Percentiles rank a stretch among this genome's conserved stretches.
phyloP scores from a whole-genome alignment of 2,329 filamentous ascomycete genomes.

The Didymella keratinophila region DNA sequence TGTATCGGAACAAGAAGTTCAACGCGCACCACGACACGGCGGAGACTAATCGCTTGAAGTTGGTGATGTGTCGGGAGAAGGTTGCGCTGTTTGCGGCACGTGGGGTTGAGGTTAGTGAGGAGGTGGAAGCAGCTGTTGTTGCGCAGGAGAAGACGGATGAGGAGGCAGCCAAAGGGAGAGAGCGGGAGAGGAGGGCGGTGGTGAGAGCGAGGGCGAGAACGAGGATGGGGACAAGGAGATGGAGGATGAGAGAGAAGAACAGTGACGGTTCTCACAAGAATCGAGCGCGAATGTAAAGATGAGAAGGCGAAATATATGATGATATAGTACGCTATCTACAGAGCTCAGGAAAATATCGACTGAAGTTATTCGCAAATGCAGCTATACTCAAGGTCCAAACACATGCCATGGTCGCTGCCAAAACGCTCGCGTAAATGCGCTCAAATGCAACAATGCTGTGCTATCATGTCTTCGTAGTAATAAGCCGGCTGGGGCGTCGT shows the following conservation, averaged over 20 bases:
- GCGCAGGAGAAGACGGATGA: not conserved
- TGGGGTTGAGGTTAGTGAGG: not conserved
- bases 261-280: not conserved
- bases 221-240: not conserved
- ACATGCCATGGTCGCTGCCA: conserved; percentile 1
- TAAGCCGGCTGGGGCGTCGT: not conserved
- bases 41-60: not conserved
- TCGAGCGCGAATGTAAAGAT: not conserved
- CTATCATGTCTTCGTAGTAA: conserved; percentile 1
- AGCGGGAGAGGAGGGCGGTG: not conserved
- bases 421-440: conserved; percentile 5
- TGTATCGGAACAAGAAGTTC: not conserved
- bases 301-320: not conserved
- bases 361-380: not conserved
- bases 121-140: not conserved
- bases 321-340: not conserved
- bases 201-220: not conserved
- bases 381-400: not conserved
- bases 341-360: not conserved
- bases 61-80: not conserved
- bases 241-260: not conserved
- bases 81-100: not conserved
- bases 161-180: no score
- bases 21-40: not conserved
- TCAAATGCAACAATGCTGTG: conserved; percentile 10